phyloP scores from a whole-genome alignment of 345 rosid genomes.

The Populus simonii region DNA sequence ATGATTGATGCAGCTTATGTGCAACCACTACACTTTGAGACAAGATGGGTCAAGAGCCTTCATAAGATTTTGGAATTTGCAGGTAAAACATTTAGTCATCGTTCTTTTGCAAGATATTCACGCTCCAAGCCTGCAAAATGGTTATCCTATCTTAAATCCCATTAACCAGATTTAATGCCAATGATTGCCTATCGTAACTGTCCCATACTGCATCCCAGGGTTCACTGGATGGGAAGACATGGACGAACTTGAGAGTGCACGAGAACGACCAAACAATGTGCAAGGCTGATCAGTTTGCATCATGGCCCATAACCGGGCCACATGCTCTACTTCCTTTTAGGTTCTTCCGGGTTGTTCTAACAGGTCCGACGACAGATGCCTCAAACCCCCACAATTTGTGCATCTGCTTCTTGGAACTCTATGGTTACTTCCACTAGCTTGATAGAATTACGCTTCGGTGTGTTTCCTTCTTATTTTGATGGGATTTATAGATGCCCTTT shows the following conservation, averaged over 20 bases:
- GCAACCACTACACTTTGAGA: conserved; percentile 87
- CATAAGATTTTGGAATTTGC: conserved; percentile 76
- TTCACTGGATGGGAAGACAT: conserved; percentile 64
- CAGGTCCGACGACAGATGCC: conserved; percentile 65
- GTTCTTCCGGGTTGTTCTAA: conserved; percentile 66
- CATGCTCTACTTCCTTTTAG: conserved; percentile 74
- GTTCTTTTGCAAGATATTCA: not conserved
- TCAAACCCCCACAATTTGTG: conserved; percentile 76
- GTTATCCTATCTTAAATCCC: too few species aligned
- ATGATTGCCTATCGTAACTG: not conserved
- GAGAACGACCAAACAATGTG: conserved; percentile 75
- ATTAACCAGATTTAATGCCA: not conserved
- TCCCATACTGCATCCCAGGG: conserved; percentile 40
- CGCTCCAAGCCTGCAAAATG: not conserved
- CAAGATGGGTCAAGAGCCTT: conserved; percentile 87
- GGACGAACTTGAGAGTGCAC: conserved; percentile 74
- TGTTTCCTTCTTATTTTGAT: not conserved
- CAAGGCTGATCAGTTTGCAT: conserved; percentile 77
- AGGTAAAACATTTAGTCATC: conserved; percentile 43
- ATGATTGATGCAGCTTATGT: conserved; percentile 72
- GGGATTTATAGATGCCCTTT: not conserved
- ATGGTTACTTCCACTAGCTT: conserved; percentile 65
- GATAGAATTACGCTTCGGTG: not conserved
- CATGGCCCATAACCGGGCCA: conserved; percentile 74
- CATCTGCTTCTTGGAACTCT: conserved; percentile 89